phyloP scores from a whole-genome alignment of 1,284 basidiomycete genomes.

The Leccinum pachyderme region DNA sequence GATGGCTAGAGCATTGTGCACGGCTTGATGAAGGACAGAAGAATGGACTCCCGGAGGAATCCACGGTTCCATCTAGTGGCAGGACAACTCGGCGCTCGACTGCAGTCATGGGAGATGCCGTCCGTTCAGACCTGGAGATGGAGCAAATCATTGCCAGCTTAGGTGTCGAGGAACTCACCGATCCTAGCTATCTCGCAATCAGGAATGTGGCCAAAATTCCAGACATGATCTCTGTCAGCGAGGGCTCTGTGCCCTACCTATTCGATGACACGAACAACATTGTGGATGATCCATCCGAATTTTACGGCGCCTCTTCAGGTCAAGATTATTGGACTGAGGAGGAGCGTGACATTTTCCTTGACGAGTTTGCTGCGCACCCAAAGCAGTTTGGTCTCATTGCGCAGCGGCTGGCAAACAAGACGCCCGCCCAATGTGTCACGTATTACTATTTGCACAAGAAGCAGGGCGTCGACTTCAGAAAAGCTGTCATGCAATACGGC shows the following conservation, averaged over 20 bases:
- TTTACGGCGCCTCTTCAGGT: constrained; percentile 72
- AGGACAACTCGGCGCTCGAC: constrained; percentile 75
- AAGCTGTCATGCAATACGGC: constrained; percentile 64
- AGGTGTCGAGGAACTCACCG: constrained; percentile 89
- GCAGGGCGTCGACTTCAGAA: constrained; percentile 79
- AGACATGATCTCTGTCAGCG: constrained; percentile 82
- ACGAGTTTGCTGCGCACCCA: constrained; percentile 81
- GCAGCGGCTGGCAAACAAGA: constrained; percentile 80
- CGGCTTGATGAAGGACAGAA: constrained; percentile 52
- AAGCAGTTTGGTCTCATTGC: constrained; percentile 95
- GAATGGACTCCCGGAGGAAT: constrained; percentile 31
- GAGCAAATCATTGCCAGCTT: constrained; percentile 94
- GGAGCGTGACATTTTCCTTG: constrained; percentile 79
- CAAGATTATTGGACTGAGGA: constrained; percentile 86
- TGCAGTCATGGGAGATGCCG: constrained; percentile 80
- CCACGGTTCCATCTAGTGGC: constrained; percentile 47
- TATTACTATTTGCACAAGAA: constrained; percentile 98
- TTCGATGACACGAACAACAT: constrained; percentile 87
- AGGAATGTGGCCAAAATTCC: constrained; percentile 90
- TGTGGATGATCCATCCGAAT: constrained; percentile 75
- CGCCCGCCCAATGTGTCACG: constrained; percentile 84
- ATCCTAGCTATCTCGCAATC: constrained; percentile 84
- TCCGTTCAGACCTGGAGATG: constrained; percentile 95
- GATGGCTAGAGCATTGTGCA: constrained; percentile 71
- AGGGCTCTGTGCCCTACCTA: constrained; percentile 56